Evolutionary conservation across 768 basidiomycete genomes (phyloP), one percentile per base, ranked within the genome.

Genomic region (Suillus tomentosus): DNA sequence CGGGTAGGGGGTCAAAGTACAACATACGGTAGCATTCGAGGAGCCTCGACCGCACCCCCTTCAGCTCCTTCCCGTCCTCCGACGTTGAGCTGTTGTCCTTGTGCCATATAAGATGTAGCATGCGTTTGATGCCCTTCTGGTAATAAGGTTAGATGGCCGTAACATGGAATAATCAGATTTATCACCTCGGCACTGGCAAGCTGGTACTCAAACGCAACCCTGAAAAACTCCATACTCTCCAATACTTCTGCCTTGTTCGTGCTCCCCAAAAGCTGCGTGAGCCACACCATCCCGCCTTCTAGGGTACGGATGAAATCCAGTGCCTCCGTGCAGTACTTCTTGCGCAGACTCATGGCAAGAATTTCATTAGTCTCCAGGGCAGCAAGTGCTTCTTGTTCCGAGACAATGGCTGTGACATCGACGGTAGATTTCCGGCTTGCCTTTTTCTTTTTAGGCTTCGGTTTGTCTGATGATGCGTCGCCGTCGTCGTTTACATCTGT

Each of bases 41-140:
- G 43, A 99, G 81, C 40, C 90, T 84, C 55, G 92, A 88, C 6
- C 94, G 87, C 64, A 99, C 84, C 34, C 96, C 95, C 74, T 95
- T 96, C 54, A 95, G 76, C 73, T 96, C 94, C 67, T 84, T 84
- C 27, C 85, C 87, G 57, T 89, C 88, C 67, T 88, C 87, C n/a
- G 86, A 86, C n/a, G 91, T 86, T 27, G 85, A 82, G 59, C 79
- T 90, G 71, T 94, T 94, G 71, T 99, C 96, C 73, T 99, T 99
- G 34, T 86, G 85, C 97, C 97, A 99, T 69, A 99, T 93, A 31
- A 99, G 81, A 74, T 99, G 97, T 15, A 99, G 74, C 96, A 99
- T 98, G 71, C 89, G 94, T 80, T 92, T 95, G 72, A 99, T 89
- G 0, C 97, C 97, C 15, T 78, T 77, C 94, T 96, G 68, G 39